These are phyloP conservation scores for Naganishia friedmannii DNA, from an alignment of 768 basidiomycete species.

Conservation along the genomic window DNA sequence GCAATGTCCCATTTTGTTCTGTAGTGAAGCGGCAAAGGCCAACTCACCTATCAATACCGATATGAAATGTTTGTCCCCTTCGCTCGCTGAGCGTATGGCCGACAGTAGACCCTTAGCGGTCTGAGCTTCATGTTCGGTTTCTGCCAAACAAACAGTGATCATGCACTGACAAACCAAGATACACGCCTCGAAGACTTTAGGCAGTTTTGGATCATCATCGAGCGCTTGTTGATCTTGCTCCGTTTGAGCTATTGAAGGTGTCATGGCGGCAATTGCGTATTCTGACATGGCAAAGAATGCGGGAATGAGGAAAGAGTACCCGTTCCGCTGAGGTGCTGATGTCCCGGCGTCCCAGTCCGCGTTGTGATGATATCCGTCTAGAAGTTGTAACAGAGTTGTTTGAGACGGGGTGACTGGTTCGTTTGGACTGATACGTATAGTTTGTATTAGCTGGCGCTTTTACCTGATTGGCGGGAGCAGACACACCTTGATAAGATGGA, in stretches of 20 bases:
- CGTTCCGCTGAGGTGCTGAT: conserved; percentile 16
- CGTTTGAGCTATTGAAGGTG: conserved; percentile 49
- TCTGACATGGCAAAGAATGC: conserved; percentile 63
- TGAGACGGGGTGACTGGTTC: conserved; percentile 81
- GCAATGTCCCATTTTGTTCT: neutral
- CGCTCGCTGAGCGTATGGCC: conserved; percentile 43
- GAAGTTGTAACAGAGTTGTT: conserved; percentile 77
- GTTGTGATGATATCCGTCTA: conserved; percentile 71
- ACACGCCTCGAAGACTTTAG: conserved; percentile 73
- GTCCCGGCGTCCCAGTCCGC: conserved; percentile 7
- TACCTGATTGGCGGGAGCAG: conserved; percentile 65
- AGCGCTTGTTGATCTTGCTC: conserved; percentile 26
- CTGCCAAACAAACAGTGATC: conserved; percentile 62
- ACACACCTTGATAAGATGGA: conserved; percentile 58
- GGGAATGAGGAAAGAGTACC: conserved; percentile 59
- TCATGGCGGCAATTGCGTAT: conserved; percentile 62
- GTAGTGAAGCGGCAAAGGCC: neutral
- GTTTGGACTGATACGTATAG: conserved; percentile 57
- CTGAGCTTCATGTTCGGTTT: conserved; percentile 49
- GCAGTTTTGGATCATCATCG: conserved; percentile 63
- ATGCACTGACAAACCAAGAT: conserved; percentile 76
- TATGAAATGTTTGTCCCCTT: conserved; percentile 54
- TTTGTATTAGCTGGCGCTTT: conserved; percentile 60
- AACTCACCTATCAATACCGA: conserved; percentile 63
- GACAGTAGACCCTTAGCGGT: conserved; percentile 26